Evolutionary conservation across 108 stramenopile species (phyloP), one percentile per base, ranked within the genome.

Genomic region (Cylindrotheca fusiformis): DNA sequence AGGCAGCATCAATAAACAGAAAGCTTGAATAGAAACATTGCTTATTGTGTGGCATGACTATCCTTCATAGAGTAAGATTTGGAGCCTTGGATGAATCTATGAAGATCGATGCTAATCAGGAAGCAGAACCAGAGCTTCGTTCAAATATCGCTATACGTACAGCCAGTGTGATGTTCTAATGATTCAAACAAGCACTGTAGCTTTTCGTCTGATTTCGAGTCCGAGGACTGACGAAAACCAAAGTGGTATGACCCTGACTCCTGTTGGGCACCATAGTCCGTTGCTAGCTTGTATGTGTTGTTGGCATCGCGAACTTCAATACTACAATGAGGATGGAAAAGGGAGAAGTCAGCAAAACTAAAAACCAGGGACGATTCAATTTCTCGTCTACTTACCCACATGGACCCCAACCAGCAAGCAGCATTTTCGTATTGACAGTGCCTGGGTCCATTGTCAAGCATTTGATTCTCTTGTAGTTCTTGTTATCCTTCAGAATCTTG

Each of bases 381-480:
- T 14, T 41, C 6, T 41, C 36, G 14, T 6, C 6, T 14, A 41
- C 36, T 41, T 41, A 41, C 36, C 36, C 36, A 14, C 36, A 41
- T 41, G 36, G 10, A 4, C 96, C 96, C 96, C 96, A 97, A 17
- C 94, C 94, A 2, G 91, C 93, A 48, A 90, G 61, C 0, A 96
- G 71, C 94, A 95, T 96, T 63, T 95, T 95, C 2, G 94, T 97
- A 75, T 97, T 95, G 31, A 97, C 96, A 0, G 94, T 97, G 5
- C 96, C 94, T 1, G 96, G 96, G 72, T 97, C 96, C 55, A 94
- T 26, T 53, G 58, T 61, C 48, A 66, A 68, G 66, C 76, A 79
- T n/a, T 58, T 77, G 55, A 82, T 67, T 14, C 46, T 18, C 14
- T 70, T 23, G 25, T 68, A 31, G 28, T 45, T 55, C n/a, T 48